Evolutionary conservation across 768 basidiomycete species (phyloP).

Genomic region (Suillus alpinus): DNA sequence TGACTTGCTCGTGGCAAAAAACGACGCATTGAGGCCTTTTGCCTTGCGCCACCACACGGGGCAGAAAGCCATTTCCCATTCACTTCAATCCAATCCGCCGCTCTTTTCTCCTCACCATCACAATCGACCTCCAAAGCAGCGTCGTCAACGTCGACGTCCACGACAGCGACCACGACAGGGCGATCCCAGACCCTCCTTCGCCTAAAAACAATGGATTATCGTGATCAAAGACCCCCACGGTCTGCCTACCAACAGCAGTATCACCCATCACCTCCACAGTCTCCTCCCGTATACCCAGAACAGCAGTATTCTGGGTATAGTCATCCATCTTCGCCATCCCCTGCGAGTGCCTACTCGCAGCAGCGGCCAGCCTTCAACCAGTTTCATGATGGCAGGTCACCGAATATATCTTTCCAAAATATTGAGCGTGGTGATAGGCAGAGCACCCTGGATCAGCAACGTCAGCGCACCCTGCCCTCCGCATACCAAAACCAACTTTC

Average conservation of each 20-base stretch:
- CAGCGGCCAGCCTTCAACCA: conserved; percentile 9
- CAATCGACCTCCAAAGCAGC: background rate
- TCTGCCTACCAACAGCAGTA: conserved; percentile 46
- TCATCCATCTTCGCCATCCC: conserved; percentile 18
- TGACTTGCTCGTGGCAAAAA: conserved; percentile 2
- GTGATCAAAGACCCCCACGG: conserved; percentile 50
- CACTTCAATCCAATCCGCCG: conserved; percentile 6
- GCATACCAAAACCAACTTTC: conserved; percentile 46
- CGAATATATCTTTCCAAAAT: conserved; percentile 67
- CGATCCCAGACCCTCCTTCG: background rate
- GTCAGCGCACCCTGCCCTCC: conserved; percentile 43
- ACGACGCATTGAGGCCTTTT: conserved; percentile 1
- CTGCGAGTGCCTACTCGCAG: conserved; percentile 15
- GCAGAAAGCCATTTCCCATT: background rate
- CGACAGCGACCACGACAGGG: background rate
- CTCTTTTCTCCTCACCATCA: conserved; percentile 7
- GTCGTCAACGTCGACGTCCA: background rate
- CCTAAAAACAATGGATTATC: conserved; percentile 34
- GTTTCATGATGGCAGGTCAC: conserved; percentile 25
- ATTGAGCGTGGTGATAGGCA: conserved; percentile 69
- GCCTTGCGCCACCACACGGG: background rate
- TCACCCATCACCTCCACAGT: conserved; percentile 38
- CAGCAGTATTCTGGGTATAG: conserved; percentile 18
- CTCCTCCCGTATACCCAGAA: conserved; percentile 34
- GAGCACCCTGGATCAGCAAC: conserved; percentile 52